Evolutionary conservation across 345 rosid genomes (phyloP).

Genomic region (Corchorus capsularis): DNA sequence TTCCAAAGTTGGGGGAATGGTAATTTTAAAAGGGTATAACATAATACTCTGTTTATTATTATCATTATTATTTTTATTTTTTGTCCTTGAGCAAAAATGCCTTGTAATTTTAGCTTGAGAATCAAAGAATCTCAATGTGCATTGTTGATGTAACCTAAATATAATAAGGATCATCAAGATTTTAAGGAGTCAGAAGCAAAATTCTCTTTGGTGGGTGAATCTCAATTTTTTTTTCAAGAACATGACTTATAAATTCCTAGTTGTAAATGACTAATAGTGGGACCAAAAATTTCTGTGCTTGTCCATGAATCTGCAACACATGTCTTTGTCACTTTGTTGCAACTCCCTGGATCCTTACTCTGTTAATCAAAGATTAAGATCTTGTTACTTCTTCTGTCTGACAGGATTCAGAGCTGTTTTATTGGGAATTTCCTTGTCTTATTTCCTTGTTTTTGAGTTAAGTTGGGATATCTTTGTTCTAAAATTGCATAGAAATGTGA

Average conservation of each 20-base stretch:
- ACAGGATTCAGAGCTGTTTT: conserved; percentile 22
- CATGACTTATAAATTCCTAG: neutral
- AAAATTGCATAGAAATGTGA: neutral
- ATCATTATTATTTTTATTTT: conserved; percentile 3
- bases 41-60: conserved; percentile 14
- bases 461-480: conserved; percentile 27
- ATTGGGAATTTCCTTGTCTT: conserved; percentile 27
- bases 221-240: conserved; percentile 2
- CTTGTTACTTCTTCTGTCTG: conserved; percentile 22
- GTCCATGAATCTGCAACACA: conserved; percentile 35
- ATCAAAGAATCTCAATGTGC: conserved; percentile 42
- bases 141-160: conserved; percentile 44
- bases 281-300: conserved; percentile 23
- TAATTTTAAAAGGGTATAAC: conserved; percentile 39
- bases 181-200: conserved; percentile 27
- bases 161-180: conserved; percentile 34
- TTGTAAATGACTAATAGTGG: conserved; percentile 24
- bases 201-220: conserved; percentile 22
- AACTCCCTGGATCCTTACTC: conserved; percentile 33
- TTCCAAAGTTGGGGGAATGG: conserved; percentile 25
- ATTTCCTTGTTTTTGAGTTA: conserved; percentile 28
- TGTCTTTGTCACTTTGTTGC: conserved; percentile 31
- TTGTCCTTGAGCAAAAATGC: conserved; percentile 26
- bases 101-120: conserved; percentile 38
- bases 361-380: conserved; percentile 20